Percentiles rank a stretch among this genome's conserved stretches.
Evolutionary conservation across 345 rosid genomes (phyloP).

Genomic region (Ceriops zippeliana): DNA sequence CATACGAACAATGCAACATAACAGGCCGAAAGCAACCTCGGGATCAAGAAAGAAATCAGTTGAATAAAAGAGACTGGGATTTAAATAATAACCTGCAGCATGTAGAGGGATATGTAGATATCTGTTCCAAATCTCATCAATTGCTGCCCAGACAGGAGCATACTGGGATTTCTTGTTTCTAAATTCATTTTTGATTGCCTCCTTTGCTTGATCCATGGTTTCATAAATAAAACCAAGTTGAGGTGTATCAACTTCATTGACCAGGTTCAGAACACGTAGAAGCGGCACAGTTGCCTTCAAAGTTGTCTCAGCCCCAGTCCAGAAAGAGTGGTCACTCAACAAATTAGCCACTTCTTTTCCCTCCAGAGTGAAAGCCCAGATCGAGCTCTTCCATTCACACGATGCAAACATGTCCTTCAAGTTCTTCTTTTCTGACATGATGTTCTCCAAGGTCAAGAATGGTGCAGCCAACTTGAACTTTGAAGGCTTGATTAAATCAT

Average conservation of each 20-base stretch:
- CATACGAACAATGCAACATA: conserved; percentile 37
- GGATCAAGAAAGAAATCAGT: conserved; percentile 38
- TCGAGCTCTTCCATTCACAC: conserved; percentile 34
- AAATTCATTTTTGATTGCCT: conserved; percentile 37
- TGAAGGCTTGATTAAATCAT: conserved; percentile 33
- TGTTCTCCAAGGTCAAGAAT: conserved; percentile 43
- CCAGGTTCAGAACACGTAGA: conserved; percentile 31
- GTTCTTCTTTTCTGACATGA: conserved; percentile 36
- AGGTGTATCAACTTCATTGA: conserved; percentile 32
- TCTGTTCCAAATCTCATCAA: conserved; percentile 58
- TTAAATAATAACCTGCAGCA: conserved; percentile 61
- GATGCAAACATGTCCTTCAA: conserved; percentile 44
- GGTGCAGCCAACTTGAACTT: conserved; percentile 37
- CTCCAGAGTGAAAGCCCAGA: conserved; percentile 29
- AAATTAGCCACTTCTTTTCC: conserved; percentile 31
- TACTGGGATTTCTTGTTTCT: conserved; percentile 24
- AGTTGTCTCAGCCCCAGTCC: conserved; percentile 43
- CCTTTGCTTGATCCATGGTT: conserved; percentile 55
- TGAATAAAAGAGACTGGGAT: conserved; percentile 54
- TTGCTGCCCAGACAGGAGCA: conserved; percentile 45
- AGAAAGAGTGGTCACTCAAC: conserved; percentile 40
- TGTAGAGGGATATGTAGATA: conserved; percentile 58
- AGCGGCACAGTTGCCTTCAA: conserved; percentile 46
- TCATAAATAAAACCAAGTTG: conserved; percentile 60
- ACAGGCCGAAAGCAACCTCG: conserved; percentile 48